Base-by-base conservation (phyloP, 495 filamentous ascomycete species). In the Rhypophila decipiens region DNA sequence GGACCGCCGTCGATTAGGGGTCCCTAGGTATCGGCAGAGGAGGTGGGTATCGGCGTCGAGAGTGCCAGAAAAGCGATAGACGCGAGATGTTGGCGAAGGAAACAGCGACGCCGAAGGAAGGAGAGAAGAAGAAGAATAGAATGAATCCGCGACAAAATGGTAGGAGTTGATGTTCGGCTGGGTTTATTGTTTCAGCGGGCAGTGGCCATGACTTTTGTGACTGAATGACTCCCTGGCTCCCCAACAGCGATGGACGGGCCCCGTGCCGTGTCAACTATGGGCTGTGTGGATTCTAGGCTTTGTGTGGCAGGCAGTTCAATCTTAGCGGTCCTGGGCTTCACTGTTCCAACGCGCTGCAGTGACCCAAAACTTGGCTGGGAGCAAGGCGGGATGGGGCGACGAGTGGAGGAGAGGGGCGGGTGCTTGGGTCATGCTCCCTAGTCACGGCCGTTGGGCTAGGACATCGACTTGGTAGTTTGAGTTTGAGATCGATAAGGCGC, bases 321-420 rank as follows among this genome's bases (percentile, higher is more conserved):
- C 8, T 13, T 13, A 7, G 29, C 8, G 29, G 29, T 33, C 29
- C 13, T 33, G 29, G 7, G 8, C 29, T 33, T 8, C 29, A 7
- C 8, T 8, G 13, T 33, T 33, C 13, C 29, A 37, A 15, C 9
- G 35, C 35, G 18, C 7, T 31, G 27, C 35, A 37, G 15, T 37
- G 39, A 23, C 22, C 23, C 37, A 27, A 44, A 39, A 37, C 33
- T 27, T 37, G 43, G 43, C 29, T 46, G 43, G 43, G 35, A 19
- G 35, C 43, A 37, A 23, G 43, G 34, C 45, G 36, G 40, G 34
- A 47, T 36, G 23, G 45, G 35, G 45, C 41, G n/a, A n/a, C n/a
- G 35, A 37, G 35, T 44, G 23, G 24, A 8, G 41, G 10, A 24
- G 24, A 13, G 29, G 29, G 13, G 29, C 29, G 7, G 29, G 29